Conservation (phyloP, 768 basidiomycete species). For the Kwoniella bestiolae region DNA sequence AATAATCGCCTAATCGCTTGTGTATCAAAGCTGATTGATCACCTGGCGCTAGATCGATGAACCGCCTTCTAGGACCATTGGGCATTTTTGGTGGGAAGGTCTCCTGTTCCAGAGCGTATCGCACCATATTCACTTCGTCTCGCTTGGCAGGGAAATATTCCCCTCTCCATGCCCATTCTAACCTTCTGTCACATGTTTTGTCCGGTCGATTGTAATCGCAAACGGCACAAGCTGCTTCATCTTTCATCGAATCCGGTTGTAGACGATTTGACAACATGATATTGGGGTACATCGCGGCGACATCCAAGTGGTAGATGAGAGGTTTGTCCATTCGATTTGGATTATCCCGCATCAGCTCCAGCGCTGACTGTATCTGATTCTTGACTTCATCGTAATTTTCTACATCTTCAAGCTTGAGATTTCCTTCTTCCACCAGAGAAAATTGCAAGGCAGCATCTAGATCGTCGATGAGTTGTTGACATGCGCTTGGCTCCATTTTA, state of each 20-base stretch:
- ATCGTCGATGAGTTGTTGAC: conserved; percentile 89
- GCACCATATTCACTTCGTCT: conserved; percentile 99
- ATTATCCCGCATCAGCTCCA: conserved; percentile 88
- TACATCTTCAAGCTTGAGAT: conserved; percentile 76
- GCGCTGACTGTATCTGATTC: conserved; percentile 70
- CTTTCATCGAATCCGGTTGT: conserved; percentile 96
- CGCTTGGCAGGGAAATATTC: conserved; percentile 97
- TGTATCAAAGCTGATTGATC: conserved; percentile 92
- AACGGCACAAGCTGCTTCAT: conserved; percentile 93
- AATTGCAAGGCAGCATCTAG: conserved; percentile 90
- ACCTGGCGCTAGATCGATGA: conserved; percentile 75
- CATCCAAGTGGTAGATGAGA: conserved; percentile 96
- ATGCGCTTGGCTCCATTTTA: conserved; percentile 86
- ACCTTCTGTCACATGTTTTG: conserved; percentile 87
- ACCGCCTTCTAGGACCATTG: conserved; percentile 74
- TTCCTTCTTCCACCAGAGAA: conserved; percentile 79
- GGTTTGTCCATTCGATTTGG: conserved; percentile 88
- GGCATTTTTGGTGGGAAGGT: conserved; percentile 80
- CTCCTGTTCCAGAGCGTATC: conserved; percentile 93
- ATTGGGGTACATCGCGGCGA: conserved; percentile 99
- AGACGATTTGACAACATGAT: conserved; percentile 99
- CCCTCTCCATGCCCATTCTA: conserved; percentile 99
- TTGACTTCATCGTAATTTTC: conserved; percentile 95
- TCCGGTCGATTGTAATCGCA: conserved; percentile 98
- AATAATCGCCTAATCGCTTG: conserved; percentile 97